Percentiles rank a stretch among this genome's conserved stretches.
These are phyloP conservation scores for Diplotaxis tenuifolia DNA, from an alignment of 345 rosid genomes.

Conservation along the genomic window DNA sequence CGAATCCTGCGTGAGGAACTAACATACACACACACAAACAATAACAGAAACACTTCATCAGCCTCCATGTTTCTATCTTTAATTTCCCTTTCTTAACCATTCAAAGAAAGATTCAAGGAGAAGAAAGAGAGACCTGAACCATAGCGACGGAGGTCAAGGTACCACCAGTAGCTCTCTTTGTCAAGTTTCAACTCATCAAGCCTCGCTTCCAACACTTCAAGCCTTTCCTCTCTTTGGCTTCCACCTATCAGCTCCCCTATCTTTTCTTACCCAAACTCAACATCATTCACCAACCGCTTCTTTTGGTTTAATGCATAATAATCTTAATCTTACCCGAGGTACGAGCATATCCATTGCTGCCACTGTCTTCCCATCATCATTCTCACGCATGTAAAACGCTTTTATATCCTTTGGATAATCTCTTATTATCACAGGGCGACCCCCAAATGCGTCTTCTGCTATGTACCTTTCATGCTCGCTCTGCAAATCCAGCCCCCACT, in stretches of 20 bases:
- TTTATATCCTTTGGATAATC: constrained; percentile 98
- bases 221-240: constrained; percentile 98
- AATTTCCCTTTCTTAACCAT: neutral
- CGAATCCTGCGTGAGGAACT: constrained; percentile 87
- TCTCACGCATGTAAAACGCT: constrained; percentile 97
- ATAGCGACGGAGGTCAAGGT: constrained; percentile 72
- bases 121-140: constrained; percentile 68
- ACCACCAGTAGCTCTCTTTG: constrained; percentile 94
- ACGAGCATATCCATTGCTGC: constrained; percentile 99
- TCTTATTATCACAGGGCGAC: constrained; percentile 85
- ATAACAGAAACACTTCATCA: constrained; percentile 10
- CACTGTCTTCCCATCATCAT: constrained; percentile 93
- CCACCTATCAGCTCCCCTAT: constrained; percentile 97
- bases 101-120: neutral
- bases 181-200: constrained; percentile 70
- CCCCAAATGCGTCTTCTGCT: constrained; percentile 82
- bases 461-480: constrained; percentile 99
- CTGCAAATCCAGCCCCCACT: constrained; percentile 97
- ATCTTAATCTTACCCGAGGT: constrained; percentile 69
- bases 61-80: constrained; percentile 10
- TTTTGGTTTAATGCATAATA: neutral
- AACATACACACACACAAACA: neutral
- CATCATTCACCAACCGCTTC: neutral
- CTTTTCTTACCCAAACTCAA: constrained; percentile 33
- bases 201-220: constrained; percentile 75